Evolutionary conservation across 1,139 yeast species (phyloP).

Genomic region (Casaregolazyma suthepensis): DNA sequence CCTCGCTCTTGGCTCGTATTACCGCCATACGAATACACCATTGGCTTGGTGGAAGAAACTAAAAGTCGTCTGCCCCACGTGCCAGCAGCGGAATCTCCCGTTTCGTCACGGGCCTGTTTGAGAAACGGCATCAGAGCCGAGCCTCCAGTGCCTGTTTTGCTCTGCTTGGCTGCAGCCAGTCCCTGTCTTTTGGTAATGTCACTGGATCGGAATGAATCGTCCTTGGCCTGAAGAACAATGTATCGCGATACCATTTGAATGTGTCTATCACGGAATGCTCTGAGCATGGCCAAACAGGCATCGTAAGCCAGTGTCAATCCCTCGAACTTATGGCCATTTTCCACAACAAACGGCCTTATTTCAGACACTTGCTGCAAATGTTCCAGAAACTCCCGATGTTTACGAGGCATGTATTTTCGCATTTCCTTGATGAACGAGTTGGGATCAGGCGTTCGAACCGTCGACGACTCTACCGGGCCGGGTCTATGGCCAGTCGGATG

Average conservation of each 20-base stretch:
- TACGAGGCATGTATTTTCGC: slow-evolving; percentile 85
- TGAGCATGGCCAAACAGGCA: slow-evolving; percentile 84
- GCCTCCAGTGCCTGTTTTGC: slow-evolving; percentile 86
- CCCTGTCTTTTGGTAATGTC: slow-evolving; percentile 30
- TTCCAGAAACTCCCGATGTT: slow-evolving; percentile 67
- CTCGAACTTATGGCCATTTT: slow-evolving; percentile 38
- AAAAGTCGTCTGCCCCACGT: slow-evolving; percentile 78
- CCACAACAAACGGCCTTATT: slow-evolving; percentile 58
- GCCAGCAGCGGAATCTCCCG: slow-evolving; percentile 89
- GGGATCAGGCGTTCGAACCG: slow-evolving; percentile 23
- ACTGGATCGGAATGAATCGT: slow-evolving; percentile 14
- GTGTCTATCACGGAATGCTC: slow-evolving; percentile 85
- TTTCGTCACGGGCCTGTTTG: slow-evolving; percentile 93
- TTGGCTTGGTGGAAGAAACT: slow-evolving; percentile 37
- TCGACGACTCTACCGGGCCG: slow-evolving; percentile 12
- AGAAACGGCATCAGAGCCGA: slow-evolving; percentile 85
- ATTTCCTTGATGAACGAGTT: slow-evolving; percentile 74
- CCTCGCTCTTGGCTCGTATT: neutral
- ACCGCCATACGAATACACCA: slow-evolving; percentile 5
- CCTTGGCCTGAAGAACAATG: slow-evolving; percentile 65
- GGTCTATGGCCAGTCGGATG: slow-evolving; percentile 57
- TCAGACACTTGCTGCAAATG: slow-evolving; percentile 52
- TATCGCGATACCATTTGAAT: slow-evolving; percentile 88
- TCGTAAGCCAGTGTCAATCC: slow-evolving; percentile 72
- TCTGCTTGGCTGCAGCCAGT: slow-evolving; percentile 35